Base-by-base conservation (phyloP, 1,284 basidiomycete genomes). In the Exsudoporus floridanus region DNA sequence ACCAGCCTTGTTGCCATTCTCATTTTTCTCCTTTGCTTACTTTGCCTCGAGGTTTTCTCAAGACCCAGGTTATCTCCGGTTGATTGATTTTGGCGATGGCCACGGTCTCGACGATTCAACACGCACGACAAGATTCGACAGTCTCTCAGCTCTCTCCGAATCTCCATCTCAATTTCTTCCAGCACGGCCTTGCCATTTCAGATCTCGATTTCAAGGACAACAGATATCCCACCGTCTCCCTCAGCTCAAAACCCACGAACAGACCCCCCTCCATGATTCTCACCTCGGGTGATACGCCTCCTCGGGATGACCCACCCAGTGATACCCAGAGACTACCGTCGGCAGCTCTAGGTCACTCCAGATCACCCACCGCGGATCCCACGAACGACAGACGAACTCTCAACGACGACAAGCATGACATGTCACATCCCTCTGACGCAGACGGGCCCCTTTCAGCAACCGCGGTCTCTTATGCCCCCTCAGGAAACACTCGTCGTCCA, bases 201-300 rank as follows among this genome's bases (percentile, higher is more conserved):
- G 83, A 84, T 53, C 74, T 82, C 58, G 82, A 84, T 68, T 77
- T 81, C 66, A 75, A 77, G 62, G 83, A 84, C 71, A 77, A 77
- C 64, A 76, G 83, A 60, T 84, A 85, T 67, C 83, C 84, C 16
- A 65, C 78, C 38, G 61, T 81, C 42, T 50, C 64, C 13, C 59
- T 72, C 52, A 48, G 57, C 51, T 49, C 64, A 31, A 63, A 64
- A 52, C 55, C 63, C 48, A 64, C 65, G 57, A 63, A 62, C 46
- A 63, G 58, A 38, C 49, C 58, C 23, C 64, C 66, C 50, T 52
- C 64, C 37, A 66, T 74, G 63, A 57, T 69, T 53, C 53, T 60
- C 57, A 50, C 56, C 46, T 36, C 67, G 45, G 52, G 57, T 34
- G 59, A 58, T 50, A 49, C 58, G 16, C 55, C 55, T 31, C 30